A percentile compares a stretch with the other conserved stretches of the same genome.
Evolutionary conservation across 192 early-diverging fungal species (phyloP).

Genomic region (Gryganskiella cystojenkinii): DNA sequence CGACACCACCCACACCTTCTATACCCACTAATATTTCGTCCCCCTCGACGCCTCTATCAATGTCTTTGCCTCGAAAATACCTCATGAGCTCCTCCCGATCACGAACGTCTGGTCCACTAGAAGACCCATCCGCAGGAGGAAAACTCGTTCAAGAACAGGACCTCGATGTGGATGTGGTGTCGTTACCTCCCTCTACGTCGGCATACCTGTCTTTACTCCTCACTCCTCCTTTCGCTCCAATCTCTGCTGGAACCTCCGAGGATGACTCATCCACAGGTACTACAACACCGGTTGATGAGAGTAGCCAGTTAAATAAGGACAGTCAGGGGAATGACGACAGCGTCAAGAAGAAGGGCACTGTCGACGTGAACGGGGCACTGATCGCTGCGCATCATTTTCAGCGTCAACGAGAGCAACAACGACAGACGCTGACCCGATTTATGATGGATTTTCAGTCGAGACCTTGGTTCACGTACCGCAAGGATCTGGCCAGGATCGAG

Average conservation of each 20-base stretch:
- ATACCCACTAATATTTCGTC: neutral
- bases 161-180: neutral
- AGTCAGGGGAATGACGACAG: neutral
- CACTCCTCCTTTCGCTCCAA: neutral
- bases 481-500: conserved; percentile 52
- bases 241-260: neutral
- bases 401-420: neutral
- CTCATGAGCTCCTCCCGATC: no score
- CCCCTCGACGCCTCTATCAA: neutral
- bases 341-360: no score
- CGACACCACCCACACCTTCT: neutral
- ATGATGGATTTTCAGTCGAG: conserved; percentile 55
- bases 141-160: no score
- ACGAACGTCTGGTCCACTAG: no score
- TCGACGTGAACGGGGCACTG: no score
- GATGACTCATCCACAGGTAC: no score
- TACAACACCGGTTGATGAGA: no score
- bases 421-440: conserved; percentile 30
- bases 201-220: conserved; percentile 4
- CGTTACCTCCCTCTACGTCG: conserved; percentile 4
- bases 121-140: no score
- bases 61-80: no score
- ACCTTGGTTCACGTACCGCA: conserved; percentile 53
- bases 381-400: no score
- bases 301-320: no score